Conservation (phyloP, 2,329 filamentous ascomycete species). For the Epichloe sp. region DNA sequence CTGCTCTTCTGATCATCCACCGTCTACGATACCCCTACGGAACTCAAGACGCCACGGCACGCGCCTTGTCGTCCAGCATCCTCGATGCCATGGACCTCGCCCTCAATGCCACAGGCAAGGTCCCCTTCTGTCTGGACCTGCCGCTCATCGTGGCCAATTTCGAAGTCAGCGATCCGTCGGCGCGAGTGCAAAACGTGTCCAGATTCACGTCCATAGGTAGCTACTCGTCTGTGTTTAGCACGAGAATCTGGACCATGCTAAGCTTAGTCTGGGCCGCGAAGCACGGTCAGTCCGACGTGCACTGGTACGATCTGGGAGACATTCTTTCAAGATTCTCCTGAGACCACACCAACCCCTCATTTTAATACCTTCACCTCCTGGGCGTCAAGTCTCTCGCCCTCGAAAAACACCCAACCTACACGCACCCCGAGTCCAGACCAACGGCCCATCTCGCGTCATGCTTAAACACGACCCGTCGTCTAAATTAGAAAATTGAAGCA, state of each 20-base stretch:
- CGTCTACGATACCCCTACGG: slow-evolving; percentile 11
- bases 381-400: too few relatives aligned
- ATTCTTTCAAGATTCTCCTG: neutral
- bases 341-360: neutral
- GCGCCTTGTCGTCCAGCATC: slow-evolving; percentile 9
- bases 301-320: neutral
- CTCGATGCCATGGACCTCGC: slow-evolving; percentile 13
- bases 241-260: neutral
- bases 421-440: too few relatives aligned
- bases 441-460: too few relatives aligned
- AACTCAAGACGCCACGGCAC: neutral
- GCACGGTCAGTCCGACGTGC: neutral
- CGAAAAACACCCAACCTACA: too few relatives aligned
- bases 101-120: slow-evolving; percentile 6
- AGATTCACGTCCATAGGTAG: slow-evolving; percentile 7
- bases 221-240: slow-evolving; percentile 3
- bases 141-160: slow-evolving; percentile 13
- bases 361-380: too few relatives aligned
- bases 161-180: slow-evolving; percentile 9
- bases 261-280: neutral
- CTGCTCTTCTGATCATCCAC: slow-evolving; percentile 13
- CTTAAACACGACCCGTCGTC: too few relatives aligned
- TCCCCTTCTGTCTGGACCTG: slow-evolving; percentile 11
- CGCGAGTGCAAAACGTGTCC: slow-evolving; percentile 4
- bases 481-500: too few relatives aligned